These are phyloP conservation scores for Nicotiana attenuata DNA, from an alignment of 257 asterid genomes.

Conservation along the genomic window DNA sequence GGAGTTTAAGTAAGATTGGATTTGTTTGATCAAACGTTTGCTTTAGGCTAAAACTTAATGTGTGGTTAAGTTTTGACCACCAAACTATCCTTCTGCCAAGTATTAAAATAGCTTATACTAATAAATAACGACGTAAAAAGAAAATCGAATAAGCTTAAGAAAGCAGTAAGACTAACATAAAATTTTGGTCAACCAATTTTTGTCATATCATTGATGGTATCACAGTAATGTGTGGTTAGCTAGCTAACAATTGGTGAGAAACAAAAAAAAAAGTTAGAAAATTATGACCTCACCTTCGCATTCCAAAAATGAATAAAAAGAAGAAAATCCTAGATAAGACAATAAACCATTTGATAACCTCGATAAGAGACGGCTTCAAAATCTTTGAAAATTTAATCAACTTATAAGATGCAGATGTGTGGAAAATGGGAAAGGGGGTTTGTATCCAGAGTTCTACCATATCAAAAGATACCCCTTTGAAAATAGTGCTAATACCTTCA, in stretches of 20 bases:
- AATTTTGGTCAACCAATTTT: neutral
- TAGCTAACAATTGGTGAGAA: too few relatives aligned
- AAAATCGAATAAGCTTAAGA: neutral
- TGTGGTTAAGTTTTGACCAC: neutral
- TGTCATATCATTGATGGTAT: neutral
- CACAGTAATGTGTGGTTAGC: too few relatives aligned
- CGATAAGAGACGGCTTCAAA: neutral
- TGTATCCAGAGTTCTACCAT: neutral
- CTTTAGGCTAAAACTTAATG: neutral
- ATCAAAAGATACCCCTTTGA: constrained; percentile 18
- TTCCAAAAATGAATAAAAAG: neutral
- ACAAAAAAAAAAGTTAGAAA: neutral
- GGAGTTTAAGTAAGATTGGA: neutral
- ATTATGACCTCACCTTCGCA: neutral
- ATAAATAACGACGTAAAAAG: neutral
- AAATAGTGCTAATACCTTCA: constrained; percentile 29
- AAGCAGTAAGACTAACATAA: neutral
- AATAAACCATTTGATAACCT: neutral
- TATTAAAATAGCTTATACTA: neutral
- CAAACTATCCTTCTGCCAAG: neutral
- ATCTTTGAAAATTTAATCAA: neutral
- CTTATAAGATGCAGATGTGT: neutral
- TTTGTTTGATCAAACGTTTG: neutral
- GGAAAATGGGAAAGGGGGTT: constrained; percentile 10
- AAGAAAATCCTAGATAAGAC: neutral